Base-by-base conservation (phyloP, 108 stramenopile species). In the Stephanodiscus minutulus region DNA sequence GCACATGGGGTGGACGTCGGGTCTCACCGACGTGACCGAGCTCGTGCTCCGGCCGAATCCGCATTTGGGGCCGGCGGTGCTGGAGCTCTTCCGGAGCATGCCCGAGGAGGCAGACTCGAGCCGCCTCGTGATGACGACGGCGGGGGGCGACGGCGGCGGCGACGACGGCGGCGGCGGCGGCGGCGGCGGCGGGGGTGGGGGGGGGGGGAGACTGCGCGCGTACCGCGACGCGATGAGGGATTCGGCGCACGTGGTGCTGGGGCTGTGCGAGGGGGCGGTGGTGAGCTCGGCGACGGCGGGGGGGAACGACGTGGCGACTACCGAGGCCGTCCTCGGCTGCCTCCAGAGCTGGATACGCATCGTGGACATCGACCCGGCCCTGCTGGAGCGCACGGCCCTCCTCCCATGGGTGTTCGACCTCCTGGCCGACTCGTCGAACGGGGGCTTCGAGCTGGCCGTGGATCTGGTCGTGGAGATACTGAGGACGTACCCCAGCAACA, bases 391-490 rank as follows among this genome's bases (percentile, higher is more conserved):
- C 13, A 68, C 73, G 9, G 37, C 70, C 21, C 43, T 79, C 13
- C 24, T 79, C 20, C 73, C 73, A 2, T 79, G 78, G 78, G 53
- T 74, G 17, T 79, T 79, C 56, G 67, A 79, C 33, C 52, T 79
- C 31, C 61, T 74, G 58, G 57, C 27, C 21, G 73, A 74, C 69
- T 74, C 78, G 20, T 31, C 59, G 2, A 69, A 62, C 36, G 78
- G 68, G n/a, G 78, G 78, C 5, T 84, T 92, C 68, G 95, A 97
- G 73, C 36, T 81, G 54, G 89, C 94, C 17, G 82, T 91, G 48
- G 97, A 97, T 78, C 82, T 96, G 8, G 54, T 97, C 21, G 91
- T 97, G 39, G 95, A 96, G 70, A 69, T 92, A 27, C 67, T 93
- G 31, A 66, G 95, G 74, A 86, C 84, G 71, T 94, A 91, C 74